A percentile compares a stretch with the other conserved stretches of the same genome.
Conservation (phyloP, 169 alveolate species). For the Plasmodium reichenowi region DNA sequence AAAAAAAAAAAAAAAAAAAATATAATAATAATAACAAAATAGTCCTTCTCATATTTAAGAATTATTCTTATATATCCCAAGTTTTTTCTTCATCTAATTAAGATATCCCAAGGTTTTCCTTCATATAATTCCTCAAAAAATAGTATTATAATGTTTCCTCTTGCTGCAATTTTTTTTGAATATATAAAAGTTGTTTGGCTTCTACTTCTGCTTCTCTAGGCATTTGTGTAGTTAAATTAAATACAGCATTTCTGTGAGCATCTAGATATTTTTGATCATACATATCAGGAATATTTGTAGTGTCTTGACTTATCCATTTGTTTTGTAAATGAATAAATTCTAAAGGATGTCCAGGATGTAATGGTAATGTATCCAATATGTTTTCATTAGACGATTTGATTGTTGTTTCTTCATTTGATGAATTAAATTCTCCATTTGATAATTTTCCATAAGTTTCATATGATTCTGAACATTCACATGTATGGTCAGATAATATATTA, state of each 20-base stretch:
- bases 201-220: constrained; percentile 69
- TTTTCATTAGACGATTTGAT: constrained; percentile 50
- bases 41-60: no score
- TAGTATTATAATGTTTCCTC: background rate
- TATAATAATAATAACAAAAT: no score
- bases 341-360: constrained; percentile 83
- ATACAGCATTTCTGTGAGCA: constrained; percentile 80
- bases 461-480: constrained; percentile 53
- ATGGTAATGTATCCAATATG: constrained; percentile 78
- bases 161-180: constrained; percentile 18
- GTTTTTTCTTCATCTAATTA: no score
- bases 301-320: constrained; percentile 80
- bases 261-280: constrained; percentile 79
- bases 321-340: constrained; percentile 80
- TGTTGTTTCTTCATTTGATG: constrained; percentile 47
- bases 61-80: no score
- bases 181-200: constrained; percentile 16
- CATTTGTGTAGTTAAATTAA: constrained; percentile 77
- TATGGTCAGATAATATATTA: constrained; percentile 17
- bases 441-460: constrained; percentile 15
- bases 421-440: constrained; percentile 45
- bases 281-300: constrained; percentile 77
- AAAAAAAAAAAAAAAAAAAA: no score
- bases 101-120: no score
- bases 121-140: no score